Evolutionary conservation across 2,329 filamentous ascomycete genomes (phyloP).

Genomic region (Aspergillus pseudotamarii): DNA sequence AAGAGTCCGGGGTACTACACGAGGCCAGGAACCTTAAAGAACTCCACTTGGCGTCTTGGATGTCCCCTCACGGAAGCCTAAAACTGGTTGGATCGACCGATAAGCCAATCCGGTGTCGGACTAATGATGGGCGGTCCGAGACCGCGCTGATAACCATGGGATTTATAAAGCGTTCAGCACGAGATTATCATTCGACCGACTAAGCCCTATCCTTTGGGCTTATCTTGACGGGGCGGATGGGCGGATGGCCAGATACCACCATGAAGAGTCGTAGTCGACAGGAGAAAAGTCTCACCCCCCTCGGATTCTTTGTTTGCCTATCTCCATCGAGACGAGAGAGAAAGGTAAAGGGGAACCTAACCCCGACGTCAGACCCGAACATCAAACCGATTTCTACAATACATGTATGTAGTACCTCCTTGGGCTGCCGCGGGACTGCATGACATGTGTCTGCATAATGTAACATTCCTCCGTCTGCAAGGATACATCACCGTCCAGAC

Average conservation of each 20-base stretch:
- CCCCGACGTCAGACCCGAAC: not conserved
- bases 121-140: slow-evolving; percentile 9
- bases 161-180: not conserved
- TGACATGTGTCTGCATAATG: too few relatives aligned
- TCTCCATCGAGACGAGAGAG: not conserved
- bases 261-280: too few relatives aligned
- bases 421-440: too few relatives aligned
- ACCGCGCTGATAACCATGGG: slow-evolving; percentile 11
- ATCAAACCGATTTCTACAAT: not conserved
- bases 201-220: not conserved
- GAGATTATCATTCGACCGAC: not conserved
- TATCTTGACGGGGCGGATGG: not conserved
- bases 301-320: too few relatives aligned
- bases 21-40: not conserved
- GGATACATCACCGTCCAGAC: too few relatives aligned
- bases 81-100: not conserved
- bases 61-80: slow-evolving; percentile 2
- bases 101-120: slow-evolving; percentile 7
- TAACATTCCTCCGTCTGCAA: too few relatives aligned
- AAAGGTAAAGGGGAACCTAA: not conserved
- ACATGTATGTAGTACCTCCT: not conserved
- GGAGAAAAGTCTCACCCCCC: too few relatives aligned
- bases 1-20: slow-evolving; percentile 1
- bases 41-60: not conserved
- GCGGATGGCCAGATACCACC: not conserved